Conservation (phyloP, 2,329 filamentous ascomycete species). For the Cytospora leucostoma region DNA sequence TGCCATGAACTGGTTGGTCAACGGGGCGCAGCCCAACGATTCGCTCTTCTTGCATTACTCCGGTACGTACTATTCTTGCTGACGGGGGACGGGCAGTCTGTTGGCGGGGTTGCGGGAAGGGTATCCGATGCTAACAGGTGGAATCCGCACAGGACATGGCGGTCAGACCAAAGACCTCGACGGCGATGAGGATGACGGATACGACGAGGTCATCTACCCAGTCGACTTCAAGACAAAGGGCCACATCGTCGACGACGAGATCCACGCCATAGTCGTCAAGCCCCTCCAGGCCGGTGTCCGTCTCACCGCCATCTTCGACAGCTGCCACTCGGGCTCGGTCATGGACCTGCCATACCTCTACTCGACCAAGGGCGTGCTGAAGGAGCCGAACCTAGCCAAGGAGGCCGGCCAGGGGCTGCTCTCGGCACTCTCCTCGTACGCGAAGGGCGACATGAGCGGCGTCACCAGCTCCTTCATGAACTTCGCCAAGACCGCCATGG, state of each 20-base stretch:
- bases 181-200: constrained; percentile 76
- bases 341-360: constrained; percentile 79
- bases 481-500: constrained; percentile 84
- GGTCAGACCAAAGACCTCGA: constrained; percentile 73
- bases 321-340: constrained; percentile 76
- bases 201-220: constrained; percentile 78
- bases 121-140: neutral
- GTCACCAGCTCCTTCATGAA: constrained; percentile 80
- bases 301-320: constrained; percentile 79
- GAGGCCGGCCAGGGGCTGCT: constrained; percentile 74
- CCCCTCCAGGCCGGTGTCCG: constrained; percentile 81
- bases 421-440: constrained; percentile 74
- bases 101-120: neutral
- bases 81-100: neutral
- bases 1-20: constrained; percentile 76
- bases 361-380: constrained; percentile 77
- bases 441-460: constrained; percentile 78
- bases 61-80: constrained; percentile 43
- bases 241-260: constrained; percentile 77
- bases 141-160: constrained; percentile 60
- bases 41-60: constrained; percentile 78
- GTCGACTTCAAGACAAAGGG: constrained; percentile 71
- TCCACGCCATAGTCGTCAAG: constrained; percentile 75
- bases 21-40: constrained; percentile 71
- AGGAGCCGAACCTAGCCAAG: constrained; percentile 79